Percentiles rank a stretch among this genome's conserved stretches.
These are phyloP conservation scores for Cutaneotrichosporon dermatis DNA, from an alignment of 1,284 basidiomycete species.

Conservation along the genomic window DNA sequence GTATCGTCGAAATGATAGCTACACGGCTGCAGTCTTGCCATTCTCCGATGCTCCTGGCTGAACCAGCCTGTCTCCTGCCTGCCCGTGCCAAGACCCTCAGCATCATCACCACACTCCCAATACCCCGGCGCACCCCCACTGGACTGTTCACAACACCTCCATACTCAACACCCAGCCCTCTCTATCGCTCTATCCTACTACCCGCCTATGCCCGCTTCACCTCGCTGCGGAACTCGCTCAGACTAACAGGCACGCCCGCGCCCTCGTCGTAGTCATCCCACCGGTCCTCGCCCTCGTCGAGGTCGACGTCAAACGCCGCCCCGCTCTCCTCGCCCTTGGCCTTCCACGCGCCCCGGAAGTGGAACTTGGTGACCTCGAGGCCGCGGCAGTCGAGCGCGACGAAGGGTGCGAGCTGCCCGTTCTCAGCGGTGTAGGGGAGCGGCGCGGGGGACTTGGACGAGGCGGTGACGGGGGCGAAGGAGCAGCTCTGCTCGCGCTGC, in stretches of 20 bases:
- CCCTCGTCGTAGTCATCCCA: constrained; percentile 51
- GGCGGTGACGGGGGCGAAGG: constrained; percentile 33
- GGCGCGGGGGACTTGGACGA: constrained; percentile 35
- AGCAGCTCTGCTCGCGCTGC: constrained; percentile 49
- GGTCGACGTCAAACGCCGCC: constrained; percentile 42
- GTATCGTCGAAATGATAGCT: too few relatives aligned
- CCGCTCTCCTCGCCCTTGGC: constrained; percentile 29
- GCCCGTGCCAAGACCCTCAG: too few relatives aligned
- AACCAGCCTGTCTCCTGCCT: too few relatives aligned
- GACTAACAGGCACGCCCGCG: constrained; percentile 33
- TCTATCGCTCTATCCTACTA: too few relatives aligned
- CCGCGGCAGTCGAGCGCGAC: constrained; percentile 48
- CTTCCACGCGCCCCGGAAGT: constrained; percentile 38
- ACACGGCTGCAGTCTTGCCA: too few relatives aligned
- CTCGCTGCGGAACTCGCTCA: constrained; percentile 40
- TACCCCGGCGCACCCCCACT: too few relatives aligned
- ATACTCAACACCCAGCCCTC: too few relatives aligned
- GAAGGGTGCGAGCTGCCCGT: constrained; percentile 31
- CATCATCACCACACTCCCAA: too few relatives aligned
- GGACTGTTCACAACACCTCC: too few relatives aligned
- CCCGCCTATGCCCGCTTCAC: constrained; percentile 28
- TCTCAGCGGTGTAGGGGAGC: constrained; percentile 30
- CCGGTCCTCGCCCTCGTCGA: constrained; percentile 44
- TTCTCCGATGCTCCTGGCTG: too few relatives aligned
- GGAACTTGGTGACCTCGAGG: constrained; percentile 45